A percentile compares a stretch with the other conserved stretches of the same genome.
These are phyloP conservation scores for Gaertneriomyces sp. DNA, from an alignment of 192 early-diverging fungal species.

Conservation along the genomic window DNA sequence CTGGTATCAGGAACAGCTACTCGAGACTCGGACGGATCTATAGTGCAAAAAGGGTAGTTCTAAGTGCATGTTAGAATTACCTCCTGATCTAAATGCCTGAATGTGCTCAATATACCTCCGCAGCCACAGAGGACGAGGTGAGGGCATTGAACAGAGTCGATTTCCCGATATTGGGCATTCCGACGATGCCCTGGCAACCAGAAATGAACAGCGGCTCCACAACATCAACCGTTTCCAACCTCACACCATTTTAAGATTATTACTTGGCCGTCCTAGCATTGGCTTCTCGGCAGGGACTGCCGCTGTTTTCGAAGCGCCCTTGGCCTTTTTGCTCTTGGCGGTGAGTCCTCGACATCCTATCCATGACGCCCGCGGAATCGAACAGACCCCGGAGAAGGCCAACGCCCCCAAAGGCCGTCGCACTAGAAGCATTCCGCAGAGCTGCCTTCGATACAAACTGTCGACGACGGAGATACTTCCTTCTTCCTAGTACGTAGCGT, in stretches of 20 bases:
- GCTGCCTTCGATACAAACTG: too few species aligned
- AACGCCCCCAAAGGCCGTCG: too few species aligned
- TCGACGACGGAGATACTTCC: too few species aligned
- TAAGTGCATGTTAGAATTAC: conserved; percentile 26
- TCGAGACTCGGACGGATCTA: conserved; percentile 72
- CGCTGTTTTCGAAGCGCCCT: too few species aligned
- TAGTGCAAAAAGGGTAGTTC: conserved; percentile 90
- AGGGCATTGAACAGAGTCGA: conserved; percentile 50
- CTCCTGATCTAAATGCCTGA: conserved; percentile 6
- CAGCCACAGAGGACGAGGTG: conserved; percentile 36
- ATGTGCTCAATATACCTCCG: conserved; percentile 46
- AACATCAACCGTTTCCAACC: background rate
- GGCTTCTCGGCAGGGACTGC: conserved; percentile 32
- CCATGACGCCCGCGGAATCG: too few species aligned
- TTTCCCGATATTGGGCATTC: conserved; percentile 87
- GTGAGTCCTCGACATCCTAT: too few species aligned
- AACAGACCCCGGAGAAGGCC: too few species aligned
- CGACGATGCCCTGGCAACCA: conserved; percentile 68
- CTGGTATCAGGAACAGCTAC: conserved; percentile 87
- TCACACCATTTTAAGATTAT: conserved; percentile 20
- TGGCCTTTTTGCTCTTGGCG: too few species aligned
- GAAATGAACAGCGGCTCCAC: background rate
- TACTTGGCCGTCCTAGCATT: conserved; percentile 41
- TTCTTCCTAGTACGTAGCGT: too few species aligned
- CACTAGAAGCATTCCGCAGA: too few species aligned